Conservation (phyloP, 805 yeast genomes). For the Pichia ethanolica region DNA sequence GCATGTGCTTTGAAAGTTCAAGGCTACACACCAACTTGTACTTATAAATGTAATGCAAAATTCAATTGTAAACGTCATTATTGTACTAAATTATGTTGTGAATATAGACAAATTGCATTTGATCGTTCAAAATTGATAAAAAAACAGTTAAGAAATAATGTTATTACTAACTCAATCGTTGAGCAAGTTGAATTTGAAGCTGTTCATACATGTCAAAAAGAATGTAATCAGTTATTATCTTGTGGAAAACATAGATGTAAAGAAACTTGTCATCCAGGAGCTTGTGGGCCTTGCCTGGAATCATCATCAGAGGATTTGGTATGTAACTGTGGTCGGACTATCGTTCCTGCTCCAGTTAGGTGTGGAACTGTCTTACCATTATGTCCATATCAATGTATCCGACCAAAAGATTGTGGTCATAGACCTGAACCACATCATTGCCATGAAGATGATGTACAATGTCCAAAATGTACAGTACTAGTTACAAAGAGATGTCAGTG, state of each 20-base stretch:
- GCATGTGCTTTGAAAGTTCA: slow-evolving; percentile 54
- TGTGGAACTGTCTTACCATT: slow-evolving; percentile 67
- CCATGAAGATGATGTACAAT: slow-evolving; percentile 53
- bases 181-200: slow-evolving; percentile 63
- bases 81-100: slow-evolving; percentile 65
- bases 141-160: slow-evolving; percentile 43
- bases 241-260: slow-evolving; percentile 66
- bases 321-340: slow-evolving; percentile 76
- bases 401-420: slow-evolving; percentile 63
- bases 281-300: slow-evolving; percentile 74
- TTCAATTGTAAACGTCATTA: slow-evolving; percentile 77
- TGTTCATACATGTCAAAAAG: slow-evolving; percentile 61
- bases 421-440: slow-evolving; percentile 62
- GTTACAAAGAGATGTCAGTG: slow-evolving; percentile 26
- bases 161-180: slow-evolving; percentile 26
- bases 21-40: slow-evolving; percentile 54
- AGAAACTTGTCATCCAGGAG: slow-evolving; percentile 70
- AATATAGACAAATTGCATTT: slow-evolving; percentile 53
- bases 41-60: slow-evolving; percentile 62
- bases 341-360: slow-evolving; percentile 73
- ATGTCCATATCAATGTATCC: slow-evolving; percentile 59
- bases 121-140: slow-evolving; percentile 43
- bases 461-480: slow-evolving; percentile 69
- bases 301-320: slow-evolving; percentile 71
- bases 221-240: slow-evolving; percentile 52